Base-by-base conservation (phyloP, 768 basidiomycete species). In the Mycena albidolilacea region DNA sequence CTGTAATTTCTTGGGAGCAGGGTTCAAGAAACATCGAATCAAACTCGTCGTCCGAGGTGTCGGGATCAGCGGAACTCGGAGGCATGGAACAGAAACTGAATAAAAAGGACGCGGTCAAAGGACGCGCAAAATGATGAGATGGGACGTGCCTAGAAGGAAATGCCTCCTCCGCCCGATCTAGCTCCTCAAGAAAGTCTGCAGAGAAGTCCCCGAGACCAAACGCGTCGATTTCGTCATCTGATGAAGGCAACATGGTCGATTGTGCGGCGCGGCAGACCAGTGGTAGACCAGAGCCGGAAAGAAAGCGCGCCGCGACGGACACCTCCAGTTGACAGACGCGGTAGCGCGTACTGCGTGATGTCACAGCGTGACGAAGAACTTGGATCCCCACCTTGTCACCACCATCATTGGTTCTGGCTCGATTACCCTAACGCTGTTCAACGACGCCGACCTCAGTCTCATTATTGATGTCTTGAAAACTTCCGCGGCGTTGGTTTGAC, bases 131-230 rank as follows among this genome's bases (percentile, higher is more conserved):
- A 67, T 11, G 41, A n/a, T 11, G 19, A 1, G 4, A 38, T 7
- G 10, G 9, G 39, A 66, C 70, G 57, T 35, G 69, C 74, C 74
- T 75, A 0, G 74, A 75, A 0, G 74, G 70, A 66, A 75, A 75
- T 6, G 70, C 67, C 23, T 71, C 70, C 23, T 75, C 70, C 17
- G 70, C 69, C 5, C 38, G 63, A 1, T 69, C 67, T 8, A 72
- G 50, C 39, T 60, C 64, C 8, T 38, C 23, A 0, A 75, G 63
- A 44, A 72, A 69, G 10, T 71, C 61, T 0, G 0, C 12, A 1
- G 71, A 72, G 35, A 67, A 70, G 1, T 50, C 60, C 5, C 70
- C 71, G 2, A 73, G 19, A 0, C 69, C 71, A 37, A 41, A 72
- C 9, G 5, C 19, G 44, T 75, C 64, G 17, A 70, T 70, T 5